phyloP scores from a whole-genome alignment of 306 rosid genomes.

The Cicer pinnatifidum region DNA sequence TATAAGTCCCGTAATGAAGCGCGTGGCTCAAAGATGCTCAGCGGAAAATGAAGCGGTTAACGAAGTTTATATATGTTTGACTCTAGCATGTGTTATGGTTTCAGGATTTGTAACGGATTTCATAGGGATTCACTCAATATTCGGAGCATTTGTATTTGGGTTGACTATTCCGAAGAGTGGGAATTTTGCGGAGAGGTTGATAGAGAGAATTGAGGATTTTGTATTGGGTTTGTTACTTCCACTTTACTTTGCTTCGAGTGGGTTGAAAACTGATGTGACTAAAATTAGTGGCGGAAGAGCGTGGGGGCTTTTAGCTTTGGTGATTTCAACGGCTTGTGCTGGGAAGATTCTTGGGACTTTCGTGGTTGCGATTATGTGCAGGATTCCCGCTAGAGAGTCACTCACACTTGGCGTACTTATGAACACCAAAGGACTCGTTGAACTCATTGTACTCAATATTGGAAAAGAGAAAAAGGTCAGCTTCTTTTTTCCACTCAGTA shows the following conservation, averaged over 20 bases:
- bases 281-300: conserved; percentile 61
- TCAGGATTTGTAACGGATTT: conserved; percentile 77
- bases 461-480: conserved; percentile 92
- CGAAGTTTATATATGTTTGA: conserved; percentile 69
- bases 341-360: conserved; percentile 87
- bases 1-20: conserved; percentile 67
- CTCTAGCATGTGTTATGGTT: conserved; percentile 68
- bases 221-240: conserved; percentile 82
- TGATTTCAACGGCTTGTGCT: conserved; percentile 68
- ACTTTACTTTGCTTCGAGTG: conserved; percentile 81
- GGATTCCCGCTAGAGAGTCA: conserved; percentile 71
- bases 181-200: conserved; percentile 59
- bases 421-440: conserved; percentile 96
- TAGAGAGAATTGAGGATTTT: conserved; percentile 79
- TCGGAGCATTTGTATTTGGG: conserved; percentile 89
- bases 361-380: conserved; percentile 64
- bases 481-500: background rate
- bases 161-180: conserved; percentile 73
- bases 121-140: conserved; percentile 82
- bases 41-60: conserved; percentile 52
- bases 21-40: conserved; percentile 56
- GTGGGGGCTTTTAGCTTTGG: conserved; percentile 75
- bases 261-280: conserved; percentile 81
- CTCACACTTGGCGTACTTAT: conserved; percentile 79
- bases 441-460: conserved; percentile 91